Conservation (phyloP, 2,329 filamentous ascomycete species). For the Claviceps spartinae region DNA sequence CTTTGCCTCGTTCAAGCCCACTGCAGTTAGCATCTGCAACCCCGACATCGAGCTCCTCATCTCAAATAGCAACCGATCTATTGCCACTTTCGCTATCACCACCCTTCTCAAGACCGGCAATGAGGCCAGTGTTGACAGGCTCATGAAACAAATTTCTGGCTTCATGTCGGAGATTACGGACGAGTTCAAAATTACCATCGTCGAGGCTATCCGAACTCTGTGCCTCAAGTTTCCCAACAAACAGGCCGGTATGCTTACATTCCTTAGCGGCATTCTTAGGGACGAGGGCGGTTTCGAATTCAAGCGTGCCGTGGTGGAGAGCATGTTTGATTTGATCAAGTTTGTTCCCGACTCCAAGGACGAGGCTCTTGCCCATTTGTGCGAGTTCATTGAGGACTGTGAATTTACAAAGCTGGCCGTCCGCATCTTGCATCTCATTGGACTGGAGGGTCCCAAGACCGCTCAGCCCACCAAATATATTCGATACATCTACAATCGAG, state of each 20-base stretch:
- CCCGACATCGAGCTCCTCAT: slow-evolving; percentile 95
- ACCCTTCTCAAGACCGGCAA: slow-evolving; percentile 97
- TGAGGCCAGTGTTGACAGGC: slow-evolving; percentile 85
- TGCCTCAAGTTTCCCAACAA: slow-evolving; percentile 97
- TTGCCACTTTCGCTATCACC: slow-evolving; percentile 96
- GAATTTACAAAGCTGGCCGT: slow-evolving; percentile 98
- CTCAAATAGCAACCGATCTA: slow-evolving; percentile 91
- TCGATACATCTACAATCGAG: slow-evolving; percentile 97
- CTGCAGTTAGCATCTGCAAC: slow-evolving; percentile 85
- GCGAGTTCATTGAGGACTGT: slow-evolving; percentile 98
- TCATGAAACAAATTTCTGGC: slow-evolving; percentile 96
- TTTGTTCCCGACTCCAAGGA: slow-evolving; percentile 84
- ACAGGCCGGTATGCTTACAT: slow-evolving; percentile 93
- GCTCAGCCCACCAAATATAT: slow-evolving; percentile 97
- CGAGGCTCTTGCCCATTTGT: slow-evolving; percentile 80
- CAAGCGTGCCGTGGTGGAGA: slow-evolving; percentile 93
- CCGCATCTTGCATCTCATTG: slow-evolving; percentile 84
- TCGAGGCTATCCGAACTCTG: slow-evolving; percentile 90
- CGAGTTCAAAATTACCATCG: slow-evolving; percentile 99
- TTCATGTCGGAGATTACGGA: slow-evolving; percentile 99
- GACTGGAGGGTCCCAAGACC: slow-evolving; percentile 88
- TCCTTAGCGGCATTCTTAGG: slow-evolving; percentile 89
- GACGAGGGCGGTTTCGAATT: slow-evolving; percentile 98
- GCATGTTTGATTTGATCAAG: slow-evolving; percentile 98
- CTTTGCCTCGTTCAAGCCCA: slow-evolving; percentile 92